Evolutionary conservation across 257 asterid species (phyloP).

Genomic region (Ophiorrhiza pumila): DNA sequence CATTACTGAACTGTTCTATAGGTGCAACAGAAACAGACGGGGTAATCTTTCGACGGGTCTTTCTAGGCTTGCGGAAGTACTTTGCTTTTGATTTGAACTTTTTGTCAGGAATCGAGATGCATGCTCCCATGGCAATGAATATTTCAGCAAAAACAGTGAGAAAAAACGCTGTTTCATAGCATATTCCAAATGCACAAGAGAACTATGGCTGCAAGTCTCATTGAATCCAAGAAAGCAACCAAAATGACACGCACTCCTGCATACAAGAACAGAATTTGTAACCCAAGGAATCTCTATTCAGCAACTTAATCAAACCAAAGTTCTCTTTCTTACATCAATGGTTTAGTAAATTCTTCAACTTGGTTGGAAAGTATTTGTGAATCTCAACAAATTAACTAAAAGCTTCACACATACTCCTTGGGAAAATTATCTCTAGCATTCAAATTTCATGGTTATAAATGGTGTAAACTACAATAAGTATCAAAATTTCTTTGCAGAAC

Average conservation of each 20-base stretch:
- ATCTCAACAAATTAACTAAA: conserved; percentile 5
- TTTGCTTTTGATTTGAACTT: conserved; percentile 52
- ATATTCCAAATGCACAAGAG: background rate
- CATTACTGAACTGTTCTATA: conserved; percentile 29
- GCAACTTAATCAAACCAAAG: background rate
- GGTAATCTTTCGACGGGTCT: conserved; percentile 51
- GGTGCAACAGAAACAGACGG: conserved; percentile 55
- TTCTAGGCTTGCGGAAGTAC: conserved; percentile 47
- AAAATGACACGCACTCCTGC: background rate
- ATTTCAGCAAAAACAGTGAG: conserved; percentile 25
- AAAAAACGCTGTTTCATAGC: conserved; percentile 13
- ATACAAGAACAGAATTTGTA: background rate
- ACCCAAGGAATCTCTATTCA: background rate
- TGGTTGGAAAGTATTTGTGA: background rate
- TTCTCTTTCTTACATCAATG: background rate
- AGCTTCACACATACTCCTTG: background rate
- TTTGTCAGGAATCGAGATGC: conserved; percentile 62
- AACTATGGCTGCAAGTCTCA: conserved; percentile 3
- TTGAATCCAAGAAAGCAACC: background rate
- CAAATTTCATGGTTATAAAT: background rate
- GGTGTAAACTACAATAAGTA: background rate
- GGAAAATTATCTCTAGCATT: background rate
- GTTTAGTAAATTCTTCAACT: background rate
- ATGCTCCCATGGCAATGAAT: conserved; percentile 65
- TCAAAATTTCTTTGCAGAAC: background rate